Evolutionary conservation across 2,329 filamentous ascomycete species (phyloP), one percentile per base, ranked within the genome.

Genomic region (Botrytis medusae): DNA sequence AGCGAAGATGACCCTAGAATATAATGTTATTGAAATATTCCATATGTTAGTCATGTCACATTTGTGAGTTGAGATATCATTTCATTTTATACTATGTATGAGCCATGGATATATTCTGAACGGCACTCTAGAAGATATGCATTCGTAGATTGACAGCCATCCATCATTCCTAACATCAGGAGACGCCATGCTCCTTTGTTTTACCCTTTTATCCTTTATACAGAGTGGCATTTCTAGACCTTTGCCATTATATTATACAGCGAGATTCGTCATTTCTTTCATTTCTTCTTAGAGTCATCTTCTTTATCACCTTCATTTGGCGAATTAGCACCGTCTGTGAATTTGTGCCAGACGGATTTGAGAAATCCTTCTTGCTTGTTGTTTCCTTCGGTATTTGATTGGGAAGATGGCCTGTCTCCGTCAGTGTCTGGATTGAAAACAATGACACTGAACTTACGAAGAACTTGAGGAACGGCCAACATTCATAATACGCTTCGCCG

Each of bases 401-500:
- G 44, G 46, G 74, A 73, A 12, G 74, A 75, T 32, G 75, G 69
- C 54, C 72, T 72, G 48, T 69, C 70, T 60, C 37, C 6, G 65
- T 73, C 60, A 74, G 65, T 77, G 72, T 46, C 59, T 54, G 74
- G 74, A 72, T 74, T 44, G n/a, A 70, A 22, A 65, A 62, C 29
- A 69, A 29, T 25, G 54, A 70, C 29, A 34, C 34, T 70, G 68
- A 73, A 81, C 87, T 85, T 84, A 90, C 88, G 83, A 82, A 71
- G 81, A 79, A 76, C 81, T 86, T 88, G 83, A 82, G 68, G 81
- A 78, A 76, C 82, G 86, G 73, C 86, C 85, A 79, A 97, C 85
- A 80, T 97, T 95, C 94, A 99, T 98, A 73, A 97, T 89, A 63
- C 96, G 88, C 85, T 93, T 96, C 48, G 96, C 96, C 42, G 89